phyloP scores from a whole-genome alignment of 257 asterid genomes.

The Solanum clarkiae region DNA sequence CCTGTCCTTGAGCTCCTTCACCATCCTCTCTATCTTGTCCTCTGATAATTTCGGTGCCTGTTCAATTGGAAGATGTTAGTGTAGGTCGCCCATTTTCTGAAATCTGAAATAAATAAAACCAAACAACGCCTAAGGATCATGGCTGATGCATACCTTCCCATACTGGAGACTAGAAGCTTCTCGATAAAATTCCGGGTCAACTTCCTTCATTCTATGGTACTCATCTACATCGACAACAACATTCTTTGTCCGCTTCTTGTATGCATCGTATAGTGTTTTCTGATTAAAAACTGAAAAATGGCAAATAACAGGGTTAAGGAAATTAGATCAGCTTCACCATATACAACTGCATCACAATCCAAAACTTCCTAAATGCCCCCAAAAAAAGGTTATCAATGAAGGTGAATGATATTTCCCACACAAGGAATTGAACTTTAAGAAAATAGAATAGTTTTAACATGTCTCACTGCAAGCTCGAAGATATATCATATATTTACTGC shows the following conservation, averaged over 20 bases:
- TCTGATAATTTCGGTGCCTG: constrained; percentile 72
- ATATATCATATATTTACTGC: background rate
- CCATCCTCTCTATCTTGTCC: constrained; percentile 77
- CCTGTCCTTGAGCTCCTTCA: constrained; percentile 76
- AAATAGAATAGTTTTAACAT: background rate
- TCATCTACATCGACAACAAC: constrained; percentile 58
- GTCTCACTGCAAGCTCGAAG: background rate
- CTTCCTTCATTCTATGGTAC: constrained; percentile 68
- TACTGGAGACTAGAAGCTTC: constrained; percentile 96
- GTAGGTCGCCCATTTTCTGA: background rate
- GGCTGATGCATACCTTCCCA: constrained; percentile 45
- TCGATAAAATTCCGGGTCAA: constrained; percentile 90
- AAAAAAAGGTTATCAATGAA: background rate
- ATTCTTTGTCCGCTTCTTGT: constrained; percentile 75
- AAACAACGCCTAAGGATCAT: background rate
- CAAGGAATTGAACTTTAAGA: background rate
- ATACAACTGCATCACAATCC: background rate
- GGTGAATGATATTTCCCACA: background rate
- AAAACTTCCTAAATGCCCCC: background rate
- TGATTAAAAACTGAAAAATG: constrained; percentile 67
- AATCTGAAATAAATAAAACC: background rate
- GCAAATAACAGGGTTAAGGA: background rate
- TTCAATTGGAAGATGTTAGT: background rate
- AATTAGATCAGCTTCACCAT: background rate
- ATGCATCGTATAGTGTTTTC: constrained; percentile 65